Conservation (phyloP, 192 early-diverging fungal species). For the Glomus cerebriforme region DNA sequence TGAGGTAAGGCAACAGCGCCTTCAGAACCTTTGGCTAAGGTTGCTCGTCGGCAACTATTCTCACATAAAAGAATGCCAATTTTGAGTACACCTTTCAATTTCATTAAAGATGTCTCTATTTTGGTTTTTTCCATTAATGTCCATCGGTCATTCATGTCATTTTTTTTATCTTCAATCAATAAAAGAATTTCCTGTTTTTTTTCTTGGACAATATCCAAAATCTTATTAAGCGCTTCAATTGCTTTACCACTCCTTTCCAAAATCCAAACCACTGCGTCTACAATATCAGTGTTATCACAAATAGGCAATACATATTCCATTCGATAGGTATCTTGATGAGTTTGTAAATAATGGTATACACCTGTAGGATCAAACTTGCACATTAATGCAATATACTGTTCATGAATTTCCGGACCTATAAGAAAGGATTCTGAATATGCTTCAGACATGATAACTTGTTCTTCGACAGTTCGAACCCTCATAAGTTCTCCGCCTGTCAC, state of each 20-base stretch:
- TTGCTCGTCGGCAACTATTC: conserved; percentile 39
- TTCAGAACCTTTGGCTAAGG: conserved; percentile 35
- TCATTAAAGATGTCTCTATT: conserved; percentile 50
- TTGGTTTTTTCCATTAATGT: conserved; percentile 51
- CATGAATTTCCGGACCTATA: conserved; percentile 50
- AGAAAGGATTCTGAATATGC: conserved; percentile 20
- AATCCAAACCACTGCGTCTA: conserved; percentile 66
- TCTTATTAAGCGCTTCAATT: conserved; percentile 53
- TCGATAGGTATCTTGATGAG: conserved; percentile 48
- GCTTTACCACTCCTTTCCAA: conserved; percentile 58
- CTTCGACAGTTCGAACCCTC: conserved; percentile 21
- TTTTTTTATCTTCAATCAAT: conserved; percentile 44
- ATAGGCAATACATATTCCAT: conserved; percentile 47
- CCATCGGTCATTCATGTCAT: conserved; percentile 45
- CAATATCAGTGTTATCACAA: conserved; percentile 53
- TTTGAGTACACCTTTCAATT: conserved; percentile 56
- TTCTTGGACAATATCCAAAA: conserved; percentile 57
- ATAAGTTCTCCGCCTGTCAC: neutral
- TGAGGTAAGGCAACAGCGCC: conserved; percentile 21
- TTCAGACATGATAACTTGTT: conserved; percentile 22
- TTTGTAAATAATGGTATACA: conserved; percentile 59
- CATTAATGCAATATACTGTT: conserved; percentile 59
- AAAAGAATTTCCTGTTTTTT: conserved; percentile 44
- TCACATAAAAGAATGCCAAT: conserved; percentile 63
- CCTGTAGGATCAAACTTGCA: conserved; percentile 63